Conservation (phyloP, 2,329 filamentous ascomycete species). For the Curvularia lunata region DNA sequence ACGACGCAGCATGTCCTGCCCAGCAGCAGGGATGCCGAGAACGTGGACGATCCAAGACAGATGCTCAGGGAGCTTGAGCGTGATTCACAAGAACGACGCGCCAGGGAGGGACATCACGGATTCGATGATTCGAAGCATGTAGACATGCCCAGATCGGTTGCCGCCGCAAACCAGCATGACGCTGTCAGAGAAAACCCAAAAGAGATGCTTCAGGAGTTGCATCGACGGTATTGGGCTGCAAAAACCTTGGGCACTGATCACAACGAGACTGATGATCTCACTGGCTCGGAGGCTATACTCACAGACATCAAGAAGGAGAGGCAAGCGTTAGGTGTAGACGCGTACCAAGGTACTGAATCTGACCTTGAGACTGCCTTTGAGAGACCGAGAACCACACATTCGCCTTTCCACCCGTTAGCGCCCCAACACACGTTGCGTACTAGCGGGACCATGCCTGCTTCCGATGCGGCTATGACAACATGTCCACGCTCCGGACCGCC, state of each 20-base stretch:
- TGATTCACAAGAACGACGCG: not conserved
- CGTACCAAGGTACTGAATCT: not conserved
- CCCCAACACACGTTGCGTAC: not conserved
- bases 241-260: not conserved
- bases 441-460: not conserved
- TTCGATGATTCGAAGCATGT: not conserved
- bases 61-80: not conserved
- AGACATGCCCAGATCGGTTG: not conserved
- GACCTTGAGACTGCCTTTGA: constrained; percentile 8
- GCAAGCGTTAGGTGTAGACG: not conserved
- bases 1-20: not conserved
- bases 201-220: constrained; percentile 16
- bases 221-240: not conserved
- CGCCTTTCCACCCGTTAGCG: not conserved
- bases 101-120: not conserved
- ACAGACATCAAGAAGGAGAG: not conserved
- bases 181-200: not conserved
- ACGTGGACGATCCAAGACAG: not conserved
- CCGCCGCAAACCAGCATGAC: no score
- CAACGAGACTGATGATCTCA: not conserved
- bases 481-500: not conserved
- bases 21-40: not conserved
- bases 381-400: not conserved
- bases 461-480: not conserved
- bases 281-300: constrained; percentile 3